Evolutionary conservation across 2,329 filamentous ascomycete genomes (phyloP).

Genomic region (Pseudovirgaria hyperparasitica): DNA sequence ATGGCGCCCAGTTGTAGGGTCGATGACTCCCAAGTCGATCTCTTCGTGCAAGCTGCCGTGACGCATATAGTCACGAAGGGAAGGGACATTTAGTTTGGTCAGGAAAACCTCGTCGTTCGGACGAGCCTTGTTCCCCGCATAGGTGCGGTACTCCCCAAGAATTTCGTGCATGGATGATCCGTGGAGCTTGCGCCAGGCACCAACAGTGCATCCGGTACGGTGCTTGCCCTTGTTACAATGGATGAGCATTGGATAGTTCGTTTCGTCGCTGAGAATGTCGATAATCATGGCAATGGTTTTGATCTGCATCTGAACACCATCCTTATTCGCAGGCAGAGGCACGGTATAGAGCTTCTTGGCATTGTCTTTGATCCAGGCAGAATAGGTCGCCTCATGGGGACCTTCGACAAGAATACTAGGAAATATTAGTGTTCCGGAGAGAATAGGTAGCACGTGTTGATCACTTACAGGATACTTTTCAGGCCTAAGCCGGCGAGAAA

Average conservation of each 20-base stretch:
- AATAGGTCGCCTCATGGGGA: conserved; percentile 34
- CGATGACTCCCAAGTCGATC: too few relatives aligned
- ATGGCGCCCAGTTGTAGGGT: too few relatives aligned
- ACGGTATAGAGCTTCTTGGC: conserved; percentile 63
- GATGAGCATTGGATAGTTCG: conserved; percentile 69
- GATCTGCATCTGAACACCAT: conserved; percentile 31
- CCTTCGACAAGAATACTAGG: conserved; percentile 38
- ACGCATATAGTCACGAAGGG: too few relatives aligned
- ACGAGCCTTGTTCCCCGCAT: conserved; percentile 39
- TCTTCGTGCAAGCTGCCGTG: too few relatives aligned
- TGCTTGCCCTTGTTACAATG: conserved; percentile 95
- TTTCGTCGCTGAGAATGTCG: conserved; percentile 54
- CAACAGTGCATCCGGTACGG: conserved; percentile 81
- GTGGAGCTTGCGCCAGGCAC: conserved; percentile 59
- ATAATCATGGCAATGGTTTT: conserved; percentile 57
- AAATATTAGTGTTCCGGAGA: conserved; percentile 12
- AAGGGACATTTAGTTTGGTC: too few relatives aligned
- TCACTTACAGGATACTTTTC: conserved; percentile 65
- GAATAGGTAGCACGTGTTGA: conserved; percentile 9
- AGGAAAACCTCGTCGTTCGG: conserved; percentile 31
- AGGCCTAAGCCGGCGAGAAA: conserved; percentile 57
- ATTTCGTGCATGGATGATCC: conserved; percentile 28
- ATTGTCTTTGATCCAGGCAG: conserved; percentile 50
- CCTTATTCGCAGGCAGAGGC: conserved; percentile 80
- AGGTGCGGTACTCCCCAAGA: conserved; percentile 61